phyloP scores from a whole-genome alignment of 2,329 filamentous ascomycete species.

The Dryadomyces quercivorus region DNA sequence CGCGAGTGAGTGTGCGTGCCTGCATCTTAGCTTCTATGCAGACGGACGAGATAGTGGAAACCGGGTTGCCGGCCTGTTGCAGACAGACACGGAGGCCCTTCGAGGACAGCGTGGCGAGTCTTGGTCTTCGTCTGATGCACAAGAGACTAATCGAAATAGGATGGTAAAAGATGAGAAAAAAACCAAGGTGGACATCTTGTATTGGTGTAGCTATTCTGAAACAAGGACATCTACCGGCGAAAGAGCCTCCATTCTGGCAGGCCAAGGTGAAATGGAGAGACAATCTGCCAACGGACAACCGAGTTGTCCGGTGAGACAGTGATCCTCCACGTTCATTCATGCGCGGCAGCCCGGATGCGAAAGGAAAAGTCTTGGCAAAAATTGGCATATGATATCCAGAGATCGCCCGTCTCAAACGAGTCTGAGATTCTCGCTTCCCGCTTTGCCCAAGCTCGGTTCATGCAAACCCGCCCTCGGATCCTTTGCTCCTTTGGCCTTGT shows the following conservation, averaged over 20 bases:
- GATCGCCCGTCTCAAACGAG: constrained; percentile 3
- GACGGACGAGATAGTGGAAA: no score
- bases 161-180: neutral
- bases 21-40: no score
- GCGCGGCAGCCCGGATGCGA: neutral
- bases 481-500: neutral
- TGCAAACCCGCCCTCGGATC: neutral
- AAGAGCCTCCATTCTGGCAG: neutral
- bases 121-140: no score
- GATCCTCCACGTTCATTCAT: no score
- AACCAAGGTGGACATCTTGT: neutral
- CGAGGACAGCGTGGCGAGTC: neutral
- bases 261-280: no score
- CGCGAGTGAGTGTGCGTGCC: neutral
- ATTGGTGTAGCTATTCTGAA: neutral
- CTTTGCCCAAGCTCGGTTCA: neutral
- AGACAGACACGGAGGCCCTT: no score
- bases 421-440: neutral
- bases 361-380: neutral
- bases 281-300: no score
- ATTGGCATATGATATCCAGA: neutral
- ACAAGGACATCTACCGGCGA: neutral
- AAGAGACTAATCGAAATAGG: no score
- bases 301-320: no score
- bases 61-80: no score